Evolutionary conservation across 768 basidiomycete species (phyloP).

Genomic region (Amanita molliuscula): DNA sequence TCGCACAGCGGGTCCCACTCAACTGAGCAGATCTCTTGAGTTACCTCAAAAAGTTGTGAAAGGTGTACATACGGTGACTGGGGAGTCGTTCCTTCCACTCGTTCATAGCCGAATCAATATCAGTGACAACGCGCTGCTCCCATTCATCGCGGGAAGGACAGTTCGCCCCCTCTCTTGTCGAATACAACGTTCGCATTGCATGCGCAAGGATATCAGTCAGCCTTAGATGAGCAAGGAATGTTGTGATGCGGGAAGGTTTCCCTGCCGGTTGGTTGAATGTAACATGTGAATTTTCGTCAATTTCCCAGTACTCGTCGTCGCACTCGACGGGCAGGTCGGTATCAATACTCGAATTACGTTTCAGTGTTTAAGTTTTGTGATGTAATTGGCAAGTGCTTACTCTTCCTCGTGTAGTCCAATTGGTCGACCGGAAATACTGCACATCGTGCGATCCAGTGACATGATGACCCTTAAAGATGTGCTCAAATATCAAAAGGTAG

Average conservation of each 20-base stretch:
- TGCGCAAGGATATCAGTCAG: constrained; percentile 56
- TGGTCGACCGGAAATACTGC: constrained; percentile 52
- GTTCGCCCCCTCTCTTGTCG: constrained; percentile 28
- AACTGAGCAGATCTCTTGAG: constrained; percentile 14
- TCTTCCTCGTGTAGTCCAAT: constrained; percentile 64
- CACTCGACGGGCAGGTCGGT: constrained; percentile 55
- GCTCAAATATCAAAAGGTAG: background rate
- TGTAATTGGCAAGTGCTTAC: constrained; percentile 24
- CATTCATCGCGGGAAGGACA: constrained; percentile 41
- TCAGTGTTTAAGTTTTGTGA: background rate
- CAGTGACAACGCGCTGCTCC: constrained; percentile 45
- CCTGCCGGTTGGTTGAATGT: constrained; percentile 55
- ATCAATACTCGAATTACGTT: constrained; percentile 37
- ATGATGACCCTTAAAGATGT: constrained; percentile 19
- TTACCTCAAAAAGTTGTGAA: background rate
- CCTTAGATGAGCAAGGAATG: constrained; percentile 43
- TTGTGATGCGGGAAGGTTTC: constrained; percentile 42
- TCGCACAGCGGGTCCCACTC: constrained; percentile 27
- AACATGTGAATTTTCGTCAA: constrained; percentile 27
- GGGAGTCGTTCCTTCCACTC: constrained; percentile 55
- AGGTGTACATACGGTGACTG: constrained; percentile 31
- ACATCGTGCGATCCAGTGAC: constrained; percentile 22
- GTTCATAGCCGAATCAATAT: constrained; percentile 52
- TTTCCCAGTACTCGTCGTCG: constrained; percentile 37
- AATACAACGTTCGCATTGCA: constrained; percentile 47